A percentile compares a stretch with the other conserved stretches of the same genome.
phyloP scores from a whole-genome alignment of 2,329 filamentous ascomycete genomes.

The Cryphonectria japonica region DNA sequence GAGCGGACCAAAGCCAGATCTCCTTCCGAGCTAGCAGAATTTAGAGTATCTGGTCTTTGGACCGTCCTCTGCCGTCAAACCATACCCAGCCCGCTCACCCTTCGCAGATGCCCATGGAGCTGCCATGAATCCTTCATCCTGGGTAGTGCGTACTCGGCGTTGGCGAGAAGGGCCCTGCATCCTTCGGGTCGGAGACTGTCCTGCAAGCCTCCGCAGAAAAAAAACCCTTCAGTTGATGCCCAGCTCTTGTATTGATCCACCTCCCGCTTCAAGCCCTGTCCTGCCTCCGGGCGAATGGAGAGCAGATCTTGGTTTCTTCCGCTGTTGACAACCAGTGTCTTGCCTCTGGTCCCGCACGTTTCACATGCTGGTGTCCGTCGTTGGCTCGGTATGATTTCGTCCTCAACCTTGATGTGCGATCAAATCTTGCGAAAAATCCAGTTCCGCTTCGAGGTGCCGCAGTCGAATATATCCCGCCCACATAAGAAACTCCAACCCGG shows the following conservation, averaged over 20 bases:
- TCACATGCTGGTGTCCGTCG: constrained; percentile 42
- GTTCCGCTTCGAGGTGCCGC: constrained; percentile 30
- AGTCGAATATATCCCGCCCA: constrained; percentile 31
- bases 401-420: constrained; percentile 24
- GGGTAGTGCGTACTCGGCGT: constrained; percentile 13
- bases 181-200: constrained; percentile 34
- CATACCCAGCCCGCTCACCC: not conserved
- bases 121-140: not conserved
- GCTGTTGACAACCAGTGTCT: constrained; percentile 50
- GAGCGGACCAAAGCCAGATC: not conserved
- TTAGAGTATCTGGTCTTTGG: not conserved
- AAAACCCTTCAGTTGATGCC: constrained; percentile 29
- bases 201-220: constrained; percentile 36
- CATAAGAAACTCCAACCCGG: constrained; percentile 21
- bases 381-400: constrained; percentile 41
- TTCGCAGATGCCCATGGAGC: not conserved
- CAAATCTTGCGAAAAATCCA: constrained; percentile 30
- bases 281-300: constrained; percentile 26
- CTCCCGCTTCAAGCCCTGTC: constrained; percentile 36
- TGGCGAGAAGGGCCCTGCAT: constrained; percentile 30
- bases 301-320: constrained; percentile 37
- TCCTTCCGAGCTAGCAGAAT: constrained; percentile 27
- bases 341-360: constrained; percentile 38
- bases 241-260: constrained; percentile 36
- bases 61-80: not conserved